phyloP scores from a whole-genome alignment of 257 asterid species.

The Asclepias syriaca region DNA sequence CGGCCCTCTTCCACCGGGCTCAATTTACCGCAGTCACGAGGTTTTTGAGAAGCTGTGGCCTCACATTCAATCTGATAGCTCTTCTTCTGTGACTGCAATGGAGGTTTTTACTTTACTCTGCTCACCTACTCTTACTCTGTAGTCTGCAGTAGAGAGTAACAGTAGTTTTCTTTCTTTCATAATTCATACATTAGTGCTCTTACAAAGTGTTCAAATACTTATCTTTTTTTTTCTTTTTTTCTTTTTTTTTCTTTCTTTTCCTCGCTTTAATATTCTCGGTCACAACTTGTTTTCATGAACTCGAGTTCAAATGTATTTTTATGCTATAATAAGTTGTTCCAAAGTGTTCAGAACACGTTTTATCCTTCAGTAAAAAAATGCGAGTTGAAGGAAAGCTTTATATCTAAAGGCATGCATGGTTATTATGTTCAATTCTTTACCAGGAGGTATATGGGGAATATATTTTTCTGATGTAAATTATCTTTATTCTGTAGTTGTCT shows the following conservation, averaged over 20 bases:
- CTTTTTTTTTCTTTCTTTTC: too few relatives aligned
- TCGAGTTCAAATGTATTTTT: too few relatives aligned
- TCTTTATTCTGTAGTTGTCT: constrained; percentile 45
- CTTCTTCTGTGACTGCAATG: constrained; percentile 46
- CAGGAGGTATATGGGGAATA: not conserved
- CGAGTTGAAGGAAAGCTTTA: too few relatives aligned
- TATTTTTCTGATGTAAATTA: not conserved
- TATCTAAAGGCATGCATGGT: not conserved
- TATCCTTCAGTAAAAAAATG: too few relatives aligned
- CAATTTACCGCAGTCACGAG: constrained; percentile 64
- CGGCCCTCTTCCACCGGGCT: constrained; percentile 44
- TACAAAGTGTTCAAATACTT: too few relatives aligned
- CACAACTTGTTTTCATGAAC: too few relatives aligned
- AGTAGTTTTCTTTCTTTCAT: not conserved
- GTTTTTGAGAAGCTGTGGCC: constrained; percentile 58
- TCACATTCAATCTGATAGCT: constrained; percentile 56
- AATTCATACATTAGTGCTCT: not conserved
- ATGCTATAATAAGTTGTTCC: too few relatives aligned
- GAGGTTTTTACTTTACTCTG: constrained; percentile 37
- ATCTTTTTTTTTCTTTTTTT: too few relatives aligned
- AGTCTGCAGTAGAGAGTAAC: too few relatives aligned
- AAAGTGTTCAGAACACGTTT: too few relatives aligned
- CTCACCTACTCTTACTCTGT: not conserved
- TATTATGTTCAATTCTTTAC: not conserved
- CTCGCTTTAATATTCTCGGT: too few relatives aligned